These are phyloP conservation scores for Aspergillus clavatus DNA, from an alignment of 2,329 filamentous ascomycete genomes.

Conservation along the genomic window DNA sequence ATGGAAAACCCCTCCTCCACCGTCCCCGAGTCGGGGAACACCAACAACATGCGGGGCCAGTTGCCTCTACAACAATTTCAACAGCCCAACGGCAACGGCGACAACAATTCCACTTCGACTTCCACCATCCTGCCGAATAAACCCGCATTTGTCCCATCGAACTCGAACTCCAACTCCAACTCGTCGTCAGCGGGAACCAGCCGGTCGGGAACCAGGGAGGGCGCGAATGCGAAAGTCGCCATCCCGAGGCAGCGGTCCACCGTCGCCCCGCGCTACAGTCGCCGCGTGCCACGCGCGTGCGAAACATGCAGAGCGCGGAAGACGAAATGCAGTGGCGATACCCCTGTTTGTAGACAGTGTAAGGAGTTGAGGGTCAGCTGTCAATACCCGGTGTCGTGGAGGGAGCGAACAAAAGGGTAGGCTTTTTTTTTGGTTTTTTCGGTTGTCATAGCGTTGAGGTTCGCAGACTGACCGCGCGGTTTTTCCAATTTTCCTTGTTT, in stretches of 20 bases:
- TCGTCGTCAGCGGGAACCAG: background rate
- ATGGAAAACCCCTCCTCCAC: conserved; percentile 12
- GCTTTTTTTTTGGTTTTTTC: too few species aligned
- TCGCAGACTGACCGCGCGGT: too few species aligned
- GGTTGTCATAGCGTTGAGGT: too few species aligned
- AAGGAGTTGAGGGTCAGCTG: conserved; percentile 35
- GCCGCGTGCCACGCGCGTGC: conserved; percentile 36
- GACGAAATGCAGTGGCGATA: conserved; percentile 43
- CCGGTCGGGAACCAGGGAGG: conserved; percentile 11
- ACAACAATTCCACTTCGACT: background rate
- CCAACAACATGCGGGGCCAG: conserved; percentile 6
- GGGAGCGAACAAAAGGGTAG: conserved; percentile 37
- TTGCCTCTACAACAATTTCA: conserved; percentile 6
- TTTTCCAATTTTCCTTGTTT: too few species aligned
- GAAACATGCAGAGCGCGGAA: conserved; percentile 41
- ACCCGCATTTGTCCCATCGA: too few species aligned
- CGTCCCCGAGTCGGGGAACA: conserved; percentile 7
- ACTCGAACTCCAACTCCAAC: background rate
- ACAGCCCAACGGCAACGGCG: background rate
- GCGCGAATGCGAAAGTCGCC: conserved; percentile 25
- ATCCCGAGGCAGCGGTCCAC: conserved; percentile 26
- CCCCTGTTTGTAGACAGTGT: conserved; percentile 39
- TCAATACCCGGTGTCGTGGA: conserved; percentile 37
- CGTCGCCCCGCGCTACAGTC: conserved; percentile 16
- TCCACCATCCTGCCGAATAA: background rate